Percentiles rank a stretch among this genome's conserved stretches.
These are phyloP conservation scores for Hypomontagnella submonticulosa DNA, from an alignment of 495 filamentous ascomycete genomes.

Conservation along the genomic window DNA sequence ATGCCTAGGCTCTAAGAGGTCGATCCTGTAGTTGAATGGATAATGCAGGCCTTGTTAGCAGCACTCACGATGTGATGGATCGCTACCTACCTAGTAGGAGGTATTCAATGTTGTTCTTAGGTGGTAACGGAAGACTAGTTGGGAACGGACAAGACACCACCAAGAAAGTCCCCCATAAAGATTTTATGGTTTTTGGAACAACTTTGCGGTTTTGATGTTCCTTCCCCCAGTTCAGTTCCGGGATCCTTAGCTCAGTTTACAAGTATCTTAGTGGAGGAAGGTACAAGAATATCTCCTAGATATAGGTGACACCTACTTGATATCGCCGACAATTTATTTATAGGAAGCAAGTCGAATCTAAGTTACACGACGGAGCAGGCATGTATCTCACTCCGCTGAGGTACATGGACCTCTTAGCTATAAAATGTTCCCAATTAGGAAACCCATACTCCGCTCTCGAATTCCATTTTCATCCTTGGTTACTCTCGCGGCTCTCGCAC, in stretches of 20 bases:
- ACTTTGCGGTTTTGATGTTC: not conserved
- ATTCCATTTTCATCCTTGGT: constrained; percentile 22
- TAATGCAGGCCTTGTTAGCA: constrained; percentile 20
- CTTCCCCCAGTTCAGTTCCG: constrained; percentile 19
- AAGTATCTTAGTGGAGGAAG: constrained; percentile 4
- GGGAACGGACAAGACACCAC: constrained; percentile 30
- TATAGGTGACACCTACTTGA: not conserved
- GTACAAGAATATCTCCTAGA: not conserved
- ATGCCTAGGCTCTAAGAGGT: constrained; percentile 22
- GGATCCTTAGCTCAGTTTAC: constrained; percentile 3
- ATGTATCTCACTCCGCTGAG: constrained; percentile 4
- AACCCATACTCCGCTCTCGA: constrained; percentile 28
- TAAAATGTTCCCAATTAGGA: constrained; percentile 15
- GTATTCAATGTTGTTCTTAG: constrained; percentile 20
- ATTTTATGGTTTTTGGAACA: not conserved
- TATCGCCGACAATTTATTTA: not conserved
- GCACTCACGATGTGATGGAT: constrained; percentile 19
- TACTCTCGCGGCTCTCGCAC: not conserved
- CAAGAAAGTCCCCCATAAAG: not conserved
- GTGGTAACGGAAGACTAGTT: constrained; percentile 33
- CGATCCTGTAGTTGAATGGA: constrained; percentile 24
- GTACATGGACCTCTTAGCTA: constrained; percentile 10
- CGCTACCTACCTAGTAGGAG: too few species aligned
- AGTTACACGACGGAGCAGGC: not conserved
- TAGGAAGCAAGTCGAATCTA: not conserved